phyloP scores from a whole-genome alignment of 2,329 filamentous ascomycete genomes.

The Colletotrichum nymphaeae region DNA sequence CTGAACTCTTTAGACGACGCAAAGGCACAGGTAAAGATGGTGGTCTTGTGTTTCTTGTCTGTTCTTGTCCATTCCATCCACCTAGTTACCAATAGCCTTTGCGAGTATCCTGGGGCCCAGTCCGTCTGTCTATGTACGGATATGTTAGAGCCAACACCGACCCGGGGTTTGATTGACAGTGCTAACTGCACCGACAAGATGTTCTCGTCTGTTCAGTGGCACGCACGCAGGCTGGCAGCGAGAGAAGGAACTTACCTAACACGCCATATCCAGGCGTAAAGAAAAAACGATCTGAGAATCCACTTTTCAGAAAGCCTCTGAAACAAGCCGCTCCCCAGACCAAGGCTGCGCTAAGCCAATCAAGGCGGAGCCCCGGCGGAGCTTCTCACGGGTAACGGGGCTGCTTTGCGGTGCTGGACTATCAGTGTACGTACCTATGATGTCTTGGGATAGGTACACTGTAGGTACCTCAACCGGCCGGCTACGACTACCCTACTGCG shows the following conservation, averaged over 20 bases:
- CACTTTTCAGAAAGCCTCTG: conserved; percentile 9
- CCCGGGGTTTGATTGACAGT: no score
- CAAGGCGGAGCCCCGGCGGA: background rate
- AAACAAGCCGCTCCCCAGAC: conserved; percentile 30
- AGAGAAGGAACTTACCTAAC: no score
- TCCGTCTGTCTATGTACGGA: no score
- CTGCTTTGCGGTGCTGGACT: background rate
- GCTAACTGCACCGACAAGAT: background rate
- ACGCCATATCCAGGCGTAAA: background rate
- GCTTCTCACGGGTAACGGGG: background rate
- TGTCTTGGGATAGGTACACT: no score
- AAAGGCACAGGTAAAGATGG: no score
- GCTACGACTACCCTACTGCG: background rate
- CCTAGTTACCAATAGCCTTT: background rate
- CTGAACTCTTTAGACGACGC: background rate
- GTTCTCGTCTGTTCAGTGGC: background rate
- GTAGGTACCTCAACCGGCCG: background rate
- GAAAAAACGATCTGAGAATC: background rate
- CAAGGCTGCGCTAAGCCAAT: background rate
- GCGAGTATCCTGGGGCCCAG: background rate
- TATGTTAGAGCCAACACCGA: no score
- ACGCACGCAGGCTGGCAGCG: no score
- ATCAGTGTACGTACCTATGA: background rate
- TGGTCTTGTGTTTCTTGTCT: background rate
- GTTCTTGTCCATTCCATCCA: background rate